Base-by-base conservation (phyloP, 306 rosid genomes). In the Fragaria vesca region DNA sequence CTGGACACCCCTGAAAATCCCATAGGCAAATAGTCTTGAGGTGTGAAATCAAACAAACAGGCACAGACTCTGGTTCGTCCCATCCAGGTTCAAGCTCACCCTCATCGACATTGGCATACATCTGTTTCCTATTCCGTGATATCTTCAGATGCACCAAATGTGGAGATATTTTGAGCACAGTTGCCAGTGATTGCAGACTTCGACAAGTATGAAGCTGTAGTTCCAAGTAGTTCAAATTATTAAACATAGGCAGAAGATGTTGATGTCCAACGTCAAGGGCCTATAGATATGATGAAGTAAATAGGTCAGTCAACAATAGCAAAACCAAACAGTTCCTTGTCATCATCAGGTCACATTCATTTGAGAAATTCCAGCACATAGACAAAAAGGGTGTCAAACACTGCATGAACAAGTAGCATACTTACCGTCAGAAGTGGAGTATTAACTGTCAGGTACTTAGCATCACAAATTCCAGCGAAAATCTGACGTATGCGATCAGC, bases 101-200 rank as follows among this genome's bases (percentile, higher is more conserved):
- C 69, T 63, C 69, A 30, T 62, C 5, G n/a, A 6, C 43, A 4
- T 32, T 32, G 34, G 34, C 34, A 32, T 32, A 32, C 34, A 32
- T 32, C 34, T 32, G 34, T 32, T 32, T 32, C 34, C 34, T 32
- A 3, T 32, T 32, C 34, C 34, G 4, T 32, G 34, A 32, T 32
- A 32, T 62, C 9, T 61, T 61, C 20, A 28, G 75, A 32, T 34
- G 28, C 18, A 34, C 45, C 34, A 72, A 24, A 34, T 50, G 20
- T 38, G 62, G 65, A 2, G 12, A 72, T 51, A 28, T 72, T 50
- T 52, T 72, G 76, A 72, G 76, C 16, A 20, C 34, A 18, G 16
- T 34, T 18, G 32, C 13, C 66, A 72, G 34, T 12, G 28, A 10
- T 32, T 36, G 43, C 66, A 57, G 18, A 72, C 46, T 52, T 5